Base-by-base conservation (phyloP, 345 rosid species). In the Camelina sativa region DNA sequence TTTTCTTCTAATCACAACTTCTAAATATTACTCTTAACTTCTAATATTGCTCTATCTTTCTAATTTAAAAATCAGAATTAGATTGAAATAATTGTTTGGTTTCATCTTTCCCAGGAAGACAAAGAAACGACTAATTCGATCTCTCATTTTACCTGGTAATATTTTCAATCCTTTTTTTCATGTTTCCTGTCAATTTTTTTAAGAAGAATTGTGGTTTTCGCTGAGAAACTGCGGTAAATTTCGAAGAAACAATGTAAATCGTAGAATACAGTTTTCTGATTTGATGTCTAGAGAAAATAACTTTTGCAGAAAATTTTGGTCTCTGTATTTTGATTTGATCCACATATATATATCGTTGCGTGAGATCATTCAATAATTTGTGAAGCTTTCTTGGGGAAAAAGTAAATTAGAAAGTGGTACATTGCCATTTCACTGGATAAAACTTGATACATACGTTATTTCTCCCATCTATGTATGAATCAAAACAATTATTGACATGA, bases 141-240 rank as follows among this genome's bases (percentile, higher is more conserved):
- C 50, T 70, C 19, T 46, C 37, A 56, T 62, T 41, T 22, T 44
- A 37, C 46, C 75, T 17, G 75, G 80, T 76, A 62, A 76, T 62
- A n/a, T 8, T 47, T 47, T 32, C 11, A 17, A 11, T n/a, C 11
- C 65, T 8, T 44, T 23, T 71, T 6, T 62, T 15, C 37, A 28
- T 12, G 1, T 41, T 16, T 38, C 15, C 46, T 30, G 32, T 41
- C 11, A 52, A 47, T 15, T 17, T 5, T 65, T 9, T 1, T 0
- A 28, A 28, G 5, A 28, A 73, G 25, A 22, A 20, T 55, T 54
- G 51, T 34, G 65, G 23, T 51, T 73, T 54, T 63, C 5, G 17
- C 25, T 25, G 13, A 37, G 13, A 54, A 43, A 30, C 7, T 28
- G 19, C n/a, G 10, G 55, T 62, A 35, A 34, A 7, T 25, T 38